A percentile compares a stretch with the other conserved stretches of the same genome.
Conservation (phyloP, 139 green algal genomes). For the Nannochloris sp. region DNA sequence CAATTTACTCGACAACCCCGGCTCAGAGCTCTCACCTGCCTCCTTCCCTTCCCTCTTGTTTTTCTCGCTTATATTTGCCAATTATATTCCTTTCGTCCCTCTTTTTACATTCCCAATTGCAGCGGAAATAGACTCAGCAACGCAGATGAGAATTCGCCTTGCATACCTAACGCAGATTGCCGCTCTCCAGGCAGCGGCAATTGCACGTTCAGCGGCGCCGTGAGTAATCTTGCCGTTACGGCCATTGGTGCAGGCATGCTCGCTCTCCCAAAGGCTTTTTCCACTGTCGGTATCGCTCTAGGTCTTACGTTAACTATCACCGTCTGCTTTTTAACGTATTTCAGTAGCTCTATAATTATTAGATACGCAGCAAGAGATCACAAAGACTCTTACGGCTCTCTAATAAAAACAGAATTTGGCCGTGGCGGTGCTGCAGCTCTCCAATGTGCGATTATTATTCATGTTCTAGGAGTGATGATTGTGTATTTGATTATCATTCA, state of each 20-base stretch:
- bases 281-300: not conserved
- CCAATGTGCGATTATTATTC: conserved; percentile 19
- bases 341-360: conserved; percentile 1
- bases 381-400: conserved; percentile 8
- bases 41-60: no score
- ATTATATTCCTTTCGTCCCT: not conserved
- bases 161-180: not conserved
- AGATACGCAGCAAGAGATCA: not conserved
- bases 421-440: not conserved
- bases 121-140: not conserved
- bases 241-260: conserved; percentile 18
- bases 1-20: no score
- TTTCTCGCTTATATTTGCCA: not conserved
- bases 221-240: conserved; percentile 7
- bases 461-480: conserved; percentile 24
- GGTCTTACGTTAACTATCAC: not conserved
- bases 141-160: not conserved
- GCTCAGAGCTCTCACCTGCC: no score
- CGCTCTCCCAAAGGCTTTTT: conserved; percentile 5
- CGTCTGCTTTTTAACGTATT: conserved; percentile 1
- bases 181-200: not conserved
- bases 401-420: conserved; percentile 23
- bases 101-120: not conserved
- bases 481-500: conserved; percentile 30
- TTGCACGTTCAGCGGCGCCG: not conserved